Evolutionary conservation across 257 asterid species (phyloP).

Genomic region (Solanum ahanhuiri): DNA sequence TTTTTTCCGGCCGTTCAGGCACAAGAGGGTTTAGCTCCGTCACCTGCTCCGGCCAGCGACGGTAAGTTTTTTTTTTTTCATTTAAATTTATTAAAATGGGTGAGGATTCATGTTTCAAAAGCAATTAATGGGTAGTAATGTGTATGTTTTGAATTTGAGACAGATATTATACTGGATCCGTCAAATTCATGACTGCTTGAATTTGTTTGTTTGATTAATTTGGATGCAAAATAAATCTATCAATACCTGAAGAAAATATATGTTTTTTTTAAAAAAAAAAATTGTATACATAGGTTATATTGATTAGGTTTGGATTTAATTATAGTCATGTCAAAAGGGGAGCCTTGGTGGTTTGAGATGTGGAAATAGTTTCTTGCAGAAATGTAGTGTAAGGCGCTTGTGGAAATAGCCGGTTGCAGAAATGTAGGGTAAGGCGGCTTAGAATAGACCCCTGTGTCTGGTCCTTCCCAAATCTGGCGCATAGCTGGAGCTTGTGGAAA

Average conservation of each 20-base stretch:
- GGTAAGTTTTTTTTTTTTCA: conserved; percentile 21
- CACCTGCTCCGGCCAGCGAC: conserved; percentile 63
- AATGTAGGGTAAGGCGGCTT: background rate
- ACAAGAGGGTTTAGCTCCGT: conserved; percentile 42
- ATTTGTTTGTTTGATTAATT: background rate
- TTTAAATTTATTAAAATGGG: background rate
- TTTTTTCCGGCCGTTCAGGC: conserved; percentile 39
- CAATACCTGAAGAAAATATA: background rate
- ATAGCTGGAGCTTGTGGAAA: background rate
- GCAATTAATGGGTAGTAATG: background rate
- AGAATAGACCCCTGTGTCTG: background rate
- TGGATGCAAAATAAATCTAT: background rate
- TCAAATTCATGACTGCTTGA: background rate
- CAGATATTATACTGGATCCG: background rate
- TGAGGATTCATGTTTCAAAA: background rate
- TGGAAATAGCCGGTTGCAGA: background rate
- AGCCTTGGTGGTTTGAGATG: background rate
- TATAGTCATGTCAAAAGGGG: background rate
- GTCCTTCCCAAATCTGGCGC: background rate
- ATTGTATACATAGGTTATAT: background rate
- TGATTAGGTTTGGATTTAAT: background rate
- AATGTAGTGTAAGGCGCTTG: background rate
- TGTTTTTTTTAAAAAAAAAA: background rate
- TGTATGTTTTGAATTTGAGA: background rate
- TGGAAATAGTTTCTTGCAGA: background rate